Evolutionary conservation across 768 basidiomycete species (phyloP).

Genomic region (Boletus fagicola): DNA sequence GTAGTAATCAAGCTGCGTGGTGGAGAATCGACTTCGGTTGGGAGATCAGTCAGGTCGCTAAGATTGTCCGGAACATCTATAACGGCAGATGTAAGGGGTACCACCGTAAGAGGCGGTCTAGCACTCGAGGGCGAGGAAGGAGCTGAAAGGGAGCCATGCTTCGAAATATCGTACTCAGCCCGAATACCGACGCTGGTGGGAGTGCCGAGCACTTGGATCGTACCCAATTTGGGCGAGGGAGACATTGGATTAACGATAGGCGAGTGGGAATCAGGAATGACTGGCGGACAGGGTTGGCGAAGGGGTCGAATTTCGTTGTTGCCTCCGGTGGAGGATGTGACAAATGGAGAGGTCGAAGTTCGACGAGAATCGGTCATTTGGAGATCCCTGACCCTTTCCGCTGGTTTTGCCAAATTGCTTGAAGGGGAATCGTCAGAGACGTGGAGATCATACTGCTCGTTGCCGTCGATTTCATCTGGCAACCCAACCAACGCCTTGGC

Average conservation of each 20-base stretch:
- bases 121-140: not conserved
- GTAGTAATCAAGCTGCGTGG: not conserved
- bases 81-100: not conserved
- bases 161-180: not conserved
- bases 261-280: not conserved
- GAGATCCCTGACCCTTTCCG: not conserved
- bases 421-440: not conserved
- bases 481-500: conserved; percentile 14
- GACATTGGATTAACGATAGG: conserved; percentile 1
- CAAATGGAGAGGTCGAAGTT: not conserved
- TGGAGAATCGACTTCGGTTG: conserved; percentile 23
- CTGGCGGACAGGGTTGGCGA: not conserved
- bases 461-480: conserved; percentile 6
- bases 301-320: not conserved
- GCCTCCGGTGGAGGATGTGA: not conserved
- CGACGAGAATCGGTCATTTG: not conserved
- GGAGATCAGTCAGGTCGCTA: conserved; percentile 33
- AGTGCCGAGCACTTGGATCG: not conserved
- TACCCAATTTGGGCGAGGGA: not conserved
- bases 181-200: not conserved
- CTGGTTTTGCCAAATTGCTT: not conserved
- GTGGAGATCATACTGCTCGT: conserved; percentile 5
- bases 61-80: conserved; percentile 16
- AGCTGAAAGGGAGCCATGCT: not conserved
- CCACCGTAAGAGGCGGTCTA: not conserved